Evolutionary conservation across 768 basidiomycete species (phyloP), one percentile per base, ranked within the genome.

Genomic region (Vararia minispora): DNA sequence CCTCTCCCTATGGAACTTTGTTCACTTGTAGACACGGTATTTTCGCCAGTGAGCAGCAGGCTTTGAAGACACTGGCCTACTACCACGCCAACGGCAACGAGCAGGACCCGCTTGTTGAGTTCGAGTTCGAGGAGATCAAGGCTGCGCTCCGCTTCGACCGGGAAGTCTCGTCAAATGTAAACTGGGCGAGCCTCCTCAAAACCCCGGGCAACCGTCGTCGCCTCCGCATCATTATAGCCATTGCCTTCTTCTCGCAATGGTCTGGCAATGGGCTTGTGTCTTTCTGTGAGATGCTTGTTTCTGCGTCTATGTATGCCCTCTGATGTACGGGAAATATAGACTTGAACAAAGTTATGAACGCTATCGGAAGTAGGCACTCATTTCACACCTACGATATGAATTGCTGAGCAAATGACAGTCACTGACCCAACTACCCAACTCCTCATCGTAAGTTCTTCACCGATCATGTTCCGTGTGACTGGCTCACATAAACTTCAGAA

Each of bases 111-210:
- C 63, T 75, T 1, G 73, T 78, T 2, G 61, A 69, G 45, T 75
- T 69, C 50, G 74, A 77, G 51, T 76, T 72, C 45, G 65, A 71
- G 45, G 77, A 79, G 55, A 80, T 81, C 59, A 75, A 72, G 51
- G 64, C 71, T 18, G 74, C 74, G 5, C 61, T 74, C 39, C 43
- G 42, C 11, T 23, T 55, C 6, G 48, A 41, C 47, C 47, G 34
- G 47, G 42, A 30, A 21, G 37, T 45, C 14, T 32, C 34, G 12
- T 28, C 28, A 6, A 42, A 45, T 59, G 18, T 52, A n/a, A 44
- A 39, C 32, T 60, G 49, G 47, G 27, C 37, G 13, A 40, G 45
- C 13, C 46, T 64, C 27, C 55, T 63, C 48, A 47, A 37, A 41
- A 60, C 52, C 27, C 49, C 48, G 27, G 61, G 59, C 17, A 62